Evolutionary conservation across 345 rosid genomes (phyloP), one percentile per base, ranked within the genome.

Genomic region (Raphanus sativus): DNA sequence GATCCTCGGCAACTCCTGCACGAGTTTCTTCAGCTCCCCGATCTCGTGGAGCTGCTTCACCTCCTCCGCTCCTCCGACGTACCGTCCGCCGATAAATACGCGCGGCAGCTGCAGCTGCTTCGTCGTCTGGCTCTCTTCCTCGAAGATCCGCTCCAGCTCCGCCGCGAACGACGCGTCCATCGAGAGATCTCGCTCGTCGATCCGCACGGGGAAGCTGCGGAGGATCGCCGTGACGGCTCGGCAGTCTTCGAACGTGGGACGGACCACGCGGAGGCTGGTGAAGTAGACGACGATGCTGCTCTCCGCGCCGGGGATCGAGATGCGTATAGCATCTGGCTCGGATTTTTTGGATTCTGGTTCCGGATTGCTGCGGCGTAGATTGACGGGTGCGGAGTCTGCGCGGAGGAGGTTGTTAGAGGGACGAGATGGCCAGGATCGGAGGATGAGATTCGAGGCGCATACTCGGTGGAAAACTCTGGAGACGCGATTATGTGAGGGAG

Each of bases 21-120:
- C 81, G 2, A 89, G 54, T 77, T 87, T 90, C 92, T 88, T 92
- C 54, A 94, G 91, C 84, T 92, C 97, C 1, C 98, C 98, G 5
- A 84, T 60, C 87, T 92, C 98, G 86, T 94, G 84, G 1, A 94
- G 83, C 75, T 85, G 88, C 38, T 67, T 69, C 16, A 89, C 80
- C 86, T 92, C 98, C 74, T 94, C 93, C 2, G 91, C 97, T 6
- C 98, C 97, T 10, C 96, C 98, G 2, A 94, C 34, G 85, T 90
- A 92, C 64, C 87, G 75, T 0, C 98, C 97, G 5, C 93, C 95
- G 45, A 94, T 89, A 69, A 92, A 94, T 0, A 94, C 97, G 40
- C 88, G 79, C 4, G 98, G 98, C 62, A 94, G 54, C 21, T 0
- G 21, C 21, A 21, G 21, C 21, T 21, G 21, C 21, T 0, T 0